Evolutionary conservation across 305 asterid genomes (phyloP).

Genomic region (Striga hermonthica): DNA sequence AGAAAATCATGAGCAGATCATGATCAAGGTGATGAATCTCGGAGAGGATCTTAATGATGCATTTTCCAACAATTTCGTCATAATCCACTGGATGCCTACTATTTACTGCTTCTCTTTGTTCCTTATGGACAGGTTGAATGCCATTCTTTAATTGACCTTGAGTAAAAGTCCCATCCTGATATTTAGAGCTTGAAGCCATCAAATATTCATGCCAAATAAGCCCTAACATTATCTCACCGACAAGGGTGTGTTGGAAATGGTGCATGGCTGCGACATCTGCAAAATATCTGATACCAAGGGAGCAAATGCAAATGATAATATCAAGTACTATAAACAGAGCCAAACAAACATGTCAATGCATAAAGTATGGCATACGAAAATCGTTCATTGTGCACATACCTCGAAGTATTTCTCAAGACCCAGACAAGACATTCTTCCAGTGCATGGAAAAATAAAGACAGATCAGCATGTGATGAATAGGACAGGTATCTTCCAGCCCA

Average conservation of each 20-base stretch:
- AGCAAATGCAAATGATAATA: constrained; percentile 28
- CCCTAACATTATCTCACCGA: constrained; percentile 60
- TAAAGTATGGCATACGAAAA: constrained; percentile 14
- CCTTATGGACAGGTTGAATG: constrained; percentile 45
- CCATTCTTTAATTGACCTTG: constrained; percentile 38
- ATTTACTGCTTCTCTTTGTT: constrained; percentile 49
- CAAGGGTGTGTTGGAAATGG: constrained; percentile 49
- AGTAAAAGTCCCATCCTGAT: constrained; percentile 38
- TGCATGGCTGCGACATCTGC: constrained; percentile 49
- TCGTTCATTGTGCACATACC: constrained; percentile 41
- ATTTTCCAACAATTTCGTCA: constrained; percentile 70
- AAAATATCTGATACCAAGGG: constrained; percentile 52
- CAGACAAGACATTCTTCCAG: constrained; percentile 80
- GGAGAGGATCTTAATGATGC: constrained; percentile 74
- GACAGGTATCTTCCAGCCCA: constrained; percentile 87
- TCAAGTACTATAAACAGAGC: constrained; percentile 25
- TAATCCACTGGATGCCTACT: constrained; percentile 49
- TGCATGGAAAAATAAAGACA: constrained; percentile 61
- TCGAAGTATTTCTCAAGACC: constrained; percentile 71
- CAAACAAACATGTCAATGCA: constrained; percentile 13
- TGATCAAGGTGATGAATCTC: constrained; percentile 50
- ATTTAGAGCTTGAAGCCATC: constrained; percentile 44
- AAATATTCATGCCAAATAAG: constrained; percentile 81
- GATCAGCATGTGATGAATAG: constrained; percentile 56
- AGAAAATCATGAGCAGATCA: constrained; percentile 58